Percentiles rank a stretch among this genome's conserved stretches.
These are phyloP conservation scores for Zalerion maritima DNA, from an alignment of 495 filamentous ascomycete species.

Conservation along the genomic window DNA sequence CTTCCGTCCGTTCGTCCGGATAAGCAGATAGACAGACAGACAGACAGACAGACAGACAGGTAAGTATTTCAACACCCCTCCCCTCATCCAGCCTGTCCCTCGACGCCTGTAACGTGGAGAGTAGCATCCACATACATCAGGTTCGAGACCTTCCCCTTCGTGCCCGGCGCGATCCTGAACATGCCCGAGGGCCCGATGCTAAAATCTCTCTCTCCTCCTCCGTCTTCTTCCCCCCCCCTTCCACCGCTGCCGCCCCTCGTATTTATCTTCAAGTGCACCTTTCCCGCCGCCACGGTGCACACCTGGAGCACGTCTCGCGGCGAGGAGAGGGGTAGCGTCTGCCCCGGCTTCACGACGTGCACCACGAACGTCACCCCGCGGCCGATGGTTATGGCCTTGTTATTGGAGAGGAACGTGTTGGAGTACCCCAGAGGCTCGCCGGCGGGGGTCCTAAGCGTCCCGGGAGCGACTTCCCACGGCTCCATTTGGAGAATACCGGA, in stretches of 20 bases:
- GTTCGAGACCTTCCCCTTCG: slow-evolving; percentile 14
- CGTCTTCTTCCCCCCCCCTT: no score
- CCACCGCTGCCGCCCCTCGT: no score
- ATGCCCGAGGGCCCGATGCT: slow-evolving; percentile 21
- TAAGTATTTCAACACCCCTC: no score
- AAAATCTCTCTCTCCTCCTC: slow-evolving; percentile 18
- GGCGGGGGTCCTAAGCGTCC: slow-evolving; percentile 4
- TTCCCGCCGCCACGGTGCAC: slow-evolving; percentile 21
- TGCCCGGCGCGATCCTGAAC: slow-evolving; percentile 15
- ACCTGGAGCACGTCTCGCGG: slow-evolving; percentile 12
- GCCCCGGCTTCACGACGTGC: slow-evolving; percentile 16
- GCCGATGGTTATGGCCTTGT: slow-evolving; percentile 12
- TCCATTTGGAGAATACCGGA: slow-evolving; percentile 22
- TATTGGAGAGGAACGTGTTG: slow-evolving; percentile 19
- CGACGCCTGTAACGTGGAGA: slow-evolving; percentile 18
- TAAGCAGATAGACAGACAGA: no score
- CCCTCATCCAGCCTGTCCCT: no score
- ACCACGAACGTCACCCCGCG: slow-evolving; percentile 21
- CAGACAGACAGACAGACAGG: no score
- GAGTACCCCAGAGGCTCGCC: slow-evolving; percentile 18
- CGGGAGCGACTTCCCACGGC: slow-evolving; percentile 20
- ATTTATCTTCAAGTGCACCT: slow-evolving; percentile 15
- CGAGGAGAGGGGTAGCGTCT: slow-evolving; percentile 8
- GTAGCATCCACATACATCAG: slow-evolving; percentile 21
- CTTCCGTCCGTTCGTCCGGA: no score